A percentile compares a stretch with the other conserved stretches of the same genome.
These are phyloP conservation scores for Paulownia fortunei DNA, from an alignment of 257 asterid species.

Conservation along the genomic window DNA sequence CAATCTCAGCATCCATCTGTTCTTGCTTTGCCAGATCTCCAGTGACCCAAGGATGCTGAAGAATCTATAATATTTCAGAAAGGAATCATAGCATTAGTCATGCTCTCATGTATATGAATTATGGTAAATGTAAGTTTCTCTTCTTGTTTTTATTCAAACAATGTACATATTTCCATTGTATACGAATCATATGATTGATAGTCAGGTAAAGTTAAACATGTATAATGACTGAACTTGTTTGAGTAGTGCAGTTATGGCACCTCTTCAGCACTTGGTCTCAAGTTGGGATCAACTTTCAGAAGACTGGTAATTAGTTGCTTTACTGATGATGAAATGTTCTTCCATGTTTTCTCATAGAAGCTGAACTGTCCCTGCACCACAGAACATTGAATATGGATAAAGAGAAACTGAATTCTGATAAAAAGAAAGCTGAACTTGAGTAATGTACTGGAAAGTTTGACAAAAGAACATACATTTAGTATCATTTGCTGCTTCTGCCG, in stretches of 20 bases:
- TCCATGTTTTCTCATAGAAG: conserved; percentile 92
- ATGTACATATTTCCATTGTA: background rate
- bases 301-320: conserved; percentile 73
- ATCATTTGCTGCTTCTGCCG: conserved; percentile 83
- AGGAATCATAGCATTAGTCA: background rate
- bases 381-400: background rate
- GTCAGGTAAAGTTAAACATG: background rate
- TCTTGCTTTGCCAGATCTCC: conserved; percentile 82
- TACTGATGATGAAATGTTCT: conserved; percentile 78
- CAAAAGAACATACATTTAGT: conserved; percentile 50
- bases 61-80: conserved; percentile 48
- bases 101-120: background rate
- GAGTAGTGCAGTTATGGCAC: conserved; percentile 35
- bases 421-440: background rate
- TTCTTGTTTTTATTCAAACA: background rate
- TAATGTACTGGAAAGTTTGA: background rate
- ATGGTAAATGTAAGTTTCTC: background rate
- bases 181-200: background rate
- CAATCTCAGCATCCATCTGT: conserved; percentile 82
- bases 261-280: conserved; percentile 81
- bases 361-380: conserved; percentile 68
- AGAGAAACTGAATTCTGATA: background rate
- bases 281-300: conserved; percentile 65
- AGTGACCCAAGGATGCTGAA: conserved; percentile 80
- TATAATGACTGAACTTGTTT: conserved; percentile 31